Conservation (phyloP, 768 basidiomycete genomes). For the Tylopilus balloui region DNA sequence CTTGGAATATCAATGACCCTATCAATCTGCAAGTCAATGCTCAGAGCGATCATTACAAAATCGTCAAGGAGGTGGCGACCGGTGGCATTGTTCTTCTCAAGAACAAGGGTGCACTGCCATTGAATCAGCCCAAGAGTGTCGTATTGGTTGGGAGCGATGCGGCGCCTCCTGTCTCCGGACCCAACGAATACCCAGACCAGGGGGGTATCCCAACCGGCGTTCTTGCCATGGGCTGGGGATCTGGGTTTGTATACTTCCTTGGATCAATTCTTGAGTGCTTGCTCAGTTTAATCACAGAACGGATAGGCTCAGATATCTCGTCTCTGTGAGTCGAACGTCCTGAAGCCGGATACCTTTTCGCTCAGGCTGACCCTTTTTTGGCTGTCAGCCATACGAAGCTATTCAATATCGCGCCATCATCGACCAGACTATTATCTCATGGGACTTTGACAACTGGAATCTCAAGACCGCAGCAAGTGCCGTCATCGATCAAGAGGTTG, state of each 20-base stretch:
- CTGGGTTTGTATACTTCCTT: slow-evolving; percentile 42
- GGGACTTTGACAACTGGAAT: slow-evolving; percentile 70
- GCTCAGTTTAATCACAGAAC: slow-evolving; percentile 39
- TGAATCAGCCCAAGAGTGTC: slow-evolving; percentile 55
- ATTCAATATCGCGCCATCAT: slow-evolving; percentile 68
- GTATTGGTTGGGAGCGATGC: slow-evolving; percentile 62
- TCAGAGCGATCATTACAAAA: slow-evolving; percentile 45
- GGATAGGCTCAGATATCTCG: slow-evolving; percentile 69
- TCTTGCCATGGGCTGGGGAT: slow-evolving; percentile 92
- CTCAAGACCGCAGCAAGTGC: slow-evolving; percentile 44
- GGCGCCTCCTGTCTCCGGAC: slow-evolving; percentile 60
- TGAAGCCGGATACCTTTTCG: not conserved
- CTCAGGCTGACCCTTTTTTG: not conserved
- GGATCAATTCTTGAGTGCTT: not conserved
- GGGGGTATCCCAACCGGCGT: slow-evolving; percentile 60
- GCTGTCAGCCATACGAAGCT: slow-evolving; percentile 65
- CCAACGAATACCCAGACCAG: slow-evolving; percentile 64
- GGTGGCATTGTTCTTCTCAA: slow-evolving; percentile 67
- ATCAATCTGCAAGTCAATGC: slow-evolving; percentile 49
- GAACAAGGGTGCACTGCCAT: slow-evolving; percentile 55
- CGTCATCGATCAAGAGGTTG: slow-evolving; percentile 51
- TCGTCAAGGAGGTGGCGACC: slow-evolving; percentile 60
- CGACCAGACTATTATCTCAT: slow-evolving; percentile 62
- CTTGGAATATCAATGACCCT: slow-evolving; percentile 28
- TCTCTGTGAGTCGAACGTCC: slow-evolving; percentile 48